phyloP scores from a whole-genome alignment of 495 filamentous ascomycete genomes.

The Aspergillus carlsbadensis region DNA sequence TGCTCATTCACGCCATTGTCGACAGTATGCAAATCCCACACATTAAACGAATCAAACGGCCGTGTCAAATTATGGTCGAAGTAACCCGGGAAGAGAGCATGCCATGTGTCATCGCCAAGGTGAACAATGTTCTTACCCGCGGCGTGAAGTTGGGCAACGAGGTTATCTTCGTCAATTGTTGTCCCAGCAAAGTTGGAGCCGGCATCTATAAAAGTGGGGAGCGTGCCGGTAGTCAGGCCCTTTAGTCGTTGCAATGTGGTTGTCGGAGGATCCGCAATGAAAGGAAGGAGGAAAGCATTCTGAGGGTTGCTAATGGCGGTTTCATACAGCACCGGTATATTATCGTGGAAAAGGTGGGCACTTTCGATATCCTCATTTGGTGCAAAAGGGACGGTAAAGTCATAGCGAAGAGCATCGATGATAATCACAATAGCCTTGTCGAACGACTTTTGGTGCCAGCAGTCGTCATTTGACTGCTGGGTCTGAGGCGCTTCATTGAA shows the following conservation, averaged over 20 bases:
- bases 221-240: slow-evolving; percentile 89
- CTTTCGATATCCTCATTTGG: slow-evolving; percentile 46
- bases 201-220: slow-evolving; percentile 91
- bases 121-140: slow-evolving; percentile 87
- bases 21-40: slow-evolving; percentile 96
- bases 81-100: slow-evolving; percentile 83
- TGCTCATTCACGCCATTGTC: slow-evolving; percentile 95
- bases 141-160: slow-evolving; percentile 77
- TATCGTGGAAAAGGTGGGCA: slow-evolving; percentile 79
- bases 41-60: slow-evolving; percentile 95
- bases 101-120: slow-evolving; percentile 96
- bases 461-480: slow-evolving; percentile 61
- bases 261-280: slow-evolving; percentile 96
- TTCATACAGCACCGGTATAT: slow-evolving; percentile 81
- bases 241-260: slow-evolving; percentile 90
- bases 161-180: slow-evolving; percentile 96
- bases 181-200: slow-evolving; percentile 95
- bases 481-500: slow-evolving; percentile 42
- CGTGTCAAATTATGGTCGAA: slow-evolving; percentile 82
- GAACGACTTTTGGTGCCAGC: slow-evolving; percentile 94
- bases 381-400: slow-evolving; percentile 85
- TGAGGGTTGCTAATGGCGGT: slow-evolving; percentile 67
- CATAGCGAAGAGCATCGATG: slow-evolving; percentile 92
- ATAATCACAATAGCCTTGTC: slow-evolving; percentile 88
- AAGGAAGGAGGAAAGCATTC: slow-evolving; percentile 87